These are phyloP conservation scores for Lachancea thermotolerans DNA, from an alignment of 805 yeast genomes.

Conservation along the genomic window DNA sequence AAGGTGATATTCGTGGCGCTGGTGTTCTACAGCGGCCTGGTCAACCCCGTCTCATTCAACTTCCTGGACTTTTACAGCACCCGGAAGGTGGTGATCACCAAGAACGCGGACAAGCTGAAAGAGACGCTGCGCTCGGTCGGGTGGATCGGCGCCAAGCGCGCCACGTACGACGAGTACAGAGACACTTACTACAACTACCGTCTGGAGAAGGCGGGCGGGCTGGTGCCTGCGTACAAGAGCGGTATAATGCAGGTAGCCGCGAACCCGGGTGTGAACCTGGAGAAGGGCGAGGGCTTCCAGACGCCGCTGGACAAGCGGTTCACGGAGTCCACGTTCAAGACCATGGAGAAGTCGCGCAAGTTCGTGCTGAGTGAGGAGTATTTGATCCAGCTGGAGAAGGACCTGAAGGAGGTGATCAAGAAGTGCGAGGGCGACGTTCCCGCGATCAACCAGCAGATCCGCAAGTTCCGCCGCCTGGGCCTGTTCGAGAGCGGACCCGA, in stretches of 20 bases:
- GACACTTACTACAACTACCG: constrained; percentile 58
- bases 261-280: constrained; percentile 53
- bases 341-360: constrained; percentile 37
- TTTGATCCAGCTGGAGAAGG: constrained; percentile 43
- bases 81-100: constrained; percentile 28
- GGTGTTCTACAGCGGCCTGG: constrained; percentile 58
- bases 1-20: constrained; percentile 53
- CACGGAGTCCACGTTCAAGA: constrained; percentile 32
- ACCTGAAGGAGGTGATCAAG: constrained; percentile 36
- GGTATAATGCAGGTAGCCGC: constrained; percentile 60
- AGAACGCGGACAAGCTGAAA: constrained; percentile 28
- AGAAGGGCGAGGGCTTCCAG: constrained; percentile 79
- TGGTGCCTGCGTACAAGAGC: constrained; percentile 65
- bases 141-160: constrained; percentile 91
- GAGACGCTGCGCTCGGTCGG: constrained; percentile 58
- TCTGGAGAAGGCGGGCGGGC: constrained; percentile 64
- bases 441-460: constrained; percentile 37
- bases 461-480: constrained; percentile 62
- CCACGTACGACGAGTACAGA: constrained; percentile 62
- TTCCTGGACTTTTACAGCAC: constrained; percentile 30
- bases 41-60: constrained; percentile 64
- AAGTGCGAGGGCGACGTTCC: constrained; percentile 35
- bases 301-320: constrained; percentile 43
- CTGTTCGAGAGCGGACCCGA: constrained; percentile 44
- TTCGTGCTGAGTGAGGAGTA: constrained; percentile 53